Evolutionary conservation across 331 rosid genomes (phyloP).

Genomic region (Malus hybrid): DNA sequence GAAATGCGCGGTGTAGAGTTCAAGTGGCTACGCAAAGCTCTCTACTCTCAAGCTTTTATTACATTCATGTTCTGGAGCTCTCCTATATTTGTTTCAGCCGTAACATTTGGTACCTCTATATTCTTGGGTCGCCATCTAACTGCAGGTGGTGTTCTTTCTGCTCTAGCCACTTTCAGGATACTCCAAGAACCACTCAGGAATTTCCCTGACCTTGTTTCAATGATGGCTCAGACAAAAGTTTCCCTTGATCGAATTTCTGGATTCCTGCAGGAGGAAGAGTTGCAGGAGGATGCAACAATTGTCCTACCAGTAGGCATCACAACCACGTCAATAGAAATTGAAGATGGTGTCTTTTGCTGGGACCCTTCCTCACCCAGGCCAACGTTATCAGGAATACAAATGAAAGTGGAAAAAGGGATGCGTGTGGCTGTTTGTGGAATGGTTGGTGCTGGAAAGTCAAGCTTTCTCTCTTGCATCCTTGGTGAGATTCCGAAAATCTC

Average conservation of each 20-base stretch:
- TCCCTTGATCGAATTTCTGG: constrained; percentile 91
- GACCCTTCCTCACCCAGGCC: constrained; percentile 66
- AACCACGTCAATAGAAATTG: constrained; percentile 65
- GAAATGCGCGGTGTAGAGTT: constrained; percentile 93
- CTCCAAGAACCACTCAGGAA: constrained; percentile 99
- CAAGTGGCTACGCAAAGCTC: constrained; percentile 94
- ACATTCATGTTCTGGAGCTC: constrained; percentile 99
- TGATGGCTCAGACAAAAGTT: constrained; percentile 99
- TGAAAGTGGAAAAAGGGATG: constrained; percentile 81
- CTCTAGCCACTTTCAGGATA: constrained; percentile 97
- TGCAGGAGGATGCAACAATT: constrained; percentile 86
- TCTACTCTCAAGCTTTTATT: constrained; percentile 94
- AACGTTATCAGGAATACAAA: constrained; percentile 65
- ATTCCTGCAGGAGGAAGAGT: constrained; percentile 88
- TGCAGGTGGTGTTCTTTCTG: constrained; percentile 96
- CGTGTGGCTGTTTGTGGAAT: constrained; percentile 96
- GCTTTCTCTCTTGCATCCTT: constrained; percentile 92
- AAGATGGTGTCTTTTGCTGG: constrained; percentile 74
- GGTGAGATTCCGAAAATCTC: constrained; percentile 89
- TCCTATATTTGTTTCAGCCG: constrained; percentile 94
- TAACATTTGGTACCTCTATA: constrained; percentile 83
- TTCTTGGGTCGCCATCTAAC: constrained; percentile 78
- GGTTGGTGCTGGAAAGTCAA: constrained; percentile 96
- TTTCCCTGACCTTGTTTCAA: constrained; percentile 95
- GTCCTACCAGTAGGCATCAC: constrained; percentile 65